phyloP scores from a whole-genome alignment of 2,329 filamentous ascomycete genomes.

The Trichoderma breve region DNA sequence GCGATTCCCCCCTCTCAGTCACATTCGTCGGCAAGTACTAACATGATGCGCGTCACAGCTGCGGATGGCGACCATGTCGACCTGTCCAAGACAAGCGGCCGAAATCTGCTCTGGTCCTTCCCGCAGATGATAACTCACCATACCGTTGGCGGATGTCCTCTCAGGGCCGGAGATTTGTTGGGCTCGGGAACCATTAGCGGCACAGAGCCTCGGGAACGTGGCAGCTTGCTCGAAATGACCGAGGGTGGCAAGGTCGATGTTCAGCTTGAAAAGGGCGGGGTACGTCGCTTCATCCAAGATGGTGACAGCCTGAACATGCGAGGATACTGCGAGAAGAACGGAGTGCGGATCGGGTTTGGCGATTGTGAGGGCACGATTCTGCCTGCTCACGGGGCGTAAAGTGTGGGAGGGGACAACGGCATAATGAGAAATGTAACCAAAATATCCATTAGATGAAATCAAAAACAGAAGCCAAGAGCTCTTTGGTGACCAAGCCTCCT shows the following conservation, averaged over 20 bases:
- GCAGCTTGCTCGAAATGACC: conserved; percentile 71
- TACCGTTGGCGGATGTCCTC: conserved; percentile 71
- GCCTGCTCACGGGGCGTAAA: conserved; percentile 11
- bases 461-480: not conserved
- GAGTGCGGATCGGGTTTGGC: conserved; percentile 72
- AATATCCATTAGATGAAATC: not conserved
- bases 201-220: conserved; percentile 59
- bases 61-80: conserved; percentile 33
- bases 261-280: conserved; percentile 60
- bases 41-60: conserved; percentile 24
- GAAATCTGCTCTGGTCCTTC: conserved; percentile 70
- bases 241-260: conserved; percentile 65
- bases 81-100: conserved; percentile 37
- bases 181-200: conserved; percentile 76
- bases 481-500: not conserved
- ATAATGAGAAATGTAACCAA: not conserved
- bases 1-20: conserved; percentile 21
- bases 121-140: conserved; percentile 83
- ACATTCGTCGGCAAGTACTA: not conserved
- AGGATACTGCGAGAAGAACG: conserved; percentile 64
- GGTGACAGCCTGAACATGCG: conserved; percentile 67
- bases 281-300: conserved; percentile 70
- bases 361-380: conserved; percentile 38
- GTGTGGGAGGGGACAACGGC: not conserved
- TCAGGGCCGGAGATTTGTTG: conserved; percentile 71